Conservation (phyloP, 805 yeast species). For the Myxozyma lipomycoides region DNA sequence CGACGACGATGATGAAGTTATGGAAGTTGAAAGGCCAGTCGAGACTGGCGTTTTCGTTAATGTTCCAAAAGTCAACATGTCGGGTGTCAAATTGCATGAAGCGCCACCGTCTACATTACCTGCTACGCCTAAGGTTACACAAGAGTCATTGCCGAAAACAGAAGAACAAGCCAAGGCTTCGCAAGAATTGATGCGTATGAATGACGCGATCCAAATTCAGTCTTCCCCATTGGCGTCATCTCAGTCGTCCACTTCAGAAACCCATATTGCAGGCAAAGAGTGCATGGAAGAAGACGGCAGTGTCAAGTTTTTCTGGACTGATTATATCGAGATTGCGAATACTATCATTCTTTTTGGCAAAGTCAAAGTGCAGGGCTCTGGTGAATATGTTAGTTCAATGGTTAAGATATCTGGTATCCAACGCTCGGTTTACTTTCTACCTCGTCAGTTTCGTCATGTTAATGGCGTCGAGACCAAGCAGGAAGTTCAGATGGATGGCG, state of each 20-base stretch:
- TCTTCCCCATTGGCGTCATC: constrained; percentile 12
- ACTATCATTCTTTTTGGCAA: constrained; percentile 77
- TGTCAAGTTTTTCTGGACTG: constrained; percentile 84
- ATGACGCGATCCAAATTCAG: constrained; percentile 7
- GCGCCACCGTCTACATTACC: background rate
- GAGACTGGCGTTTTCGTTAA: constrained; percentile 1
- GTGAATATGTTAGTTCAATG: constrained; percentile 64
- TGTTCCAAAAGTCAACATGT: constrained; percentile 12
- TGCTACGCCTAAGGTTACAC: background rate
- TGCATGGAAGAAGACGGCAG: constrained; percentile 44
- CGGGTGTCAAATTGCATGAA: constrained; percentile 6
- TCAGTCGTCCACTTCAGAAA: constrained; percentile 5
- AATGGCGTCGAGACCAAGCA: constrained; percentile 43
- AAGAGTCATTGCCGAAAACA: background rate
- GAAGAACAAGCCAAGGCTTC: constrained; percentile 4
- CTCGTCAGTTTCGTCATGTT: constrained; percentile 45
- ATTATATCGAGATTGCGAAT: constrained; percentile 73
- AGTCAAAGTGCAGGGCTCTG: constrained; percentile 49
- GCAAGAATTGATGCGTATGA: constrained; percentile 15
- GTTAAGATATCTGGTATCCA: constrained; percentile 66
- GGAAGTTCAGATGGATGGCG: constrained; percentile 54
- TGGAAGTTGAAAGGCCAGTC: constrained; percentile 18
- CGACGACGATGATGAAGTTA: constrained; percentile 23
- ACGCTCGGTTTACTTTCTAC: constrained; percentile 74
- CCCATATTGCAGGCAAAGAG: constrained; percentile 35